These are phyloP conservation scores for Leishmania tropica DNA, from an alignment of 208 protist species.

Conservation along the genomic window DNA sequence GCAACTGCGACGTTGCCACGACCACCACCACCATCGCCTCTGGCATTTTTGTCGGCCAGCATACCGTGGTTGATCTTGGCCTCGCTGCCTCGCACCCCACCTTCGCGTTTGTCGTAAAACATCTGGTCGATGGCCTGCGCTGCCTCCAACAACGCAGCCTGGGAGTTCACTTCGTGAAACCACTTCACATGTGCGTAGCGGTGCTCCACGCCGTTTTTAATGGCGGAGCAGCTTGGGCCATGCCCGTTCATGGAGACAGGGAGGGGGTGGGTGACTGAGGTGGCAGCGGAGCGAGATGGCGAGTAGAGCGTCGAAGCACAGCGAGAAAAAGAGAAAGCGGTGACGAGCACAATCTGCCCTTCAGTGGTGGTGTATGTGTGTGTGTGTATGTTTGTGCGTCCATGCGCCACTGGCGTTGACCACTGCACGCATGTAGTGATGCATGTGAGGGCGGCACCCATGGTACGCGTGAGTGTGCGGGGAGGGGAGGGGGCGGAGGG, in stretches of 20 bases:
- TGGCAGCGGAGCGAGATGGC: not conserved
- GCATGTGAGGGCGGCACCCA: not conserved
- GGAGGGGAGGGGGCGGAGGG: not conserved
- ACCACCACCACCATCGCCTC: not conserved
- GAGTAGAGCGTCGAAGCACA: not conserved
- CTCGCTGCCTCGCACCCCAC: not conserved
- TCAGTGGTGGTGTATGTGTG: not conserved
- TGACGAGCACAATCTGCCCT: not conserved
- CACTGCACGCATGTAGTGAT: not conserved
- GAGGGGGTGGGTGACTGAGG: not conserved
- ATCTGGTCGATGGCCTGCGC: slow-evolving; percentile 1
- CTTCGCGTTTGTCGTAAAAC: not conserved
- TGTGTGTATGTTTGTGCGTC: not conserved
- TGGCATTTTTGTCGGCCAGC: not conserved
- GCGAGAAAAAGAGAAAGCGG: not conserved
- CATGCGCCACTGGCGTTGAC: not conserved
- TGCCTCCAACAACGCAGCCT: slow-evolving; percentile 7
- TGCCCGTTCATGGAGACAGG: not conserved
- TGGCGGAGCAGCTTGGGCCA: not conserved
- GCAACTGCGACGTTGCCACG: not conserved
- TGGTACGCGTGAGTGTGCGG: not conserved
- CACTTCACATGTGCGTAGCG: slow-evolving; percentile 21
- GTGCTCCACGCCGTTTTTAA: not conserved
- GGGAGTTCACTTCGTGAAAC: slow-evolving; percentile 45
- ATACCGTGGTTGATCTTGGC: not conserved